Evolutionary conservation across 108 stramenopile species (phyloP), one percentile per base, ranked within the genome.

Genomic region (Parmales sp.): DNA sequence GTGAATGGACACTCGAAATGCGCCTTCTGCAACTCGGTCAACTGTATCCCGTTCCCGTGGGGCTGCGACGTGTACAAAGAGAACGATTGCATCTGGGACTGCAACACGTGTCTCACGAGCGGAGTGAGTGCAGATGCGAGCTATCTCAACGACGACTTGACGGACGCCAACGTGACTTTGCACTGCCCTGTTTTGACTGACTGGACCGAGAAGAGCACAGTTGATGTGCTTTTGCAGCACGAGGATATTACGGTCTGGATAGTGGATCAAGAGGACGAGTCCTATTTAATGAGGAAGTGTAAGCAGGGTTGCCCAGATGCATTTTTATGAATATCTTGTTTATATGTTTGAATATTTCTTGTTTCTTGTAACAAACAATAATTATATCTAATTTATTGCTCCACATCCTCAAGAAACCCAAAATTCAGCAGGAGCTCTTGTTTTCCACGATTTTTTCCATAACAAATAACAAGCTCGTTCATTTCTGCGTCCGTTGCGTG

Each of bases 41-140:
- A 60, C 31, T 60, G 54, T 16, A 34, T 60, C 13, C 54, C 54
- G 3, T 60, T 60, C 54, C 54, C 54, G 54, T 60, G 54, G 54
- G 54, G 54, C 3, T 60, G 54, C 20, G 54, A 60, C 16, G 28
- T 60, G 13, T 16, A 60, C 26, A 6, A 19, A 31, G n/a, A 11
- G 31, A 34, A 34, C 29, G 54, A 28, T 3, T 60, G 54, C 31
- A 34, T 60, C n/a, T 60, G 54, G 54, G 54, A 60, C 26, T 60
- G 54, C 0, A 60, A 20, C 54, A 60, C 54, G 3, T 60, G 54
- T 20, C 28, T 60, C 54, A 11, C 1, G 29, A 20, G 20, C 3
- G 54, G 54, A 2, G 54, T 11, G 13, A 60, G 31, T 31, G 54
- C 54, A 6, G 41, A 43, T 43, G 41, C 41, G 41, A 43, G 11